Percentiles rank a stretch among this genome's conserved stretches.
Evolutionary conservation across 2,329 filamentous ascomycete genomes (phyloP).

Genomic region (Ophiosphaerella korrae): DNA sequence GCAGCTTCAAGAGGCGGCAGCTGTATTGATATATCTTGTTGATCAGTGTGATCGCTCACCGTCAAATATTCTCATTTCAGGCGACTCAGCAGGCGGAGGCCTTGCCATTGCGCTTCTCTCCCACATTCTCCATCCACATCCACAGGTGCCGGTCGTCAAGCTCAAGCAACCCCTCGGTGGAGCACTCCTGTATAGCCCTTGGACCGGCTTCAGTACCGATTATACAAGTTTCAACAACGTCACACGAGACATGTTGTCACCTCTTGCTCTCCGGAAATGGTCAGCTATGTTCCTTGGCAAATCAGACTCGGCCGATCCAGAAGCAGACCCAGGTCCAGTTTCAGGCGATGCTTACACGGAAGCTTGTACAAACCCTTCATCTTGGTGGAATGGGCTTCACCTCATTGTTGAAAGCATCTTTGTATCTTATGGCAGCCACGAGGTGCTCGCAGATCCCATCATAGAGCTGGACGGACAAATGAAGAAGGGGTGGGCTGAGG

Average conservation of each 20-base stretch:
- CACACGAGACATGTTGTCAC: conserved; percentile 11
- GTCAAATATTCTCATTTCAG: conserved; percentile 16
- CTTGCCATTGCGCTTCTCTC: conserved; percentile 17
- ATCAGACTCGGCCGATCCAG: conserved; percentile 8
- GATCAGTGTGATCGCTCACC: conserved; percentile 10
- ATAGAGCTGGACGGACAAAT: conserved; percentile 9
- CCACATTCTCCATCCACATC: conserved; percentile 30
- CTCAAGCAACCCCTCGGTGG: conserved; percentile 15
- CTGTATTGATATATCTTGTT: conserved; percentile 23
- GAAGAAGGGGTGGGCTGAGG: conserved; percentile 19
- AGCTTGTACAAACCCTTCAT: conserved; percentile 12
- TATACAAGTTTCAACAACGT: conserved; percentile 21
- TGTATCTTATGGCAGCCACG: conserved; percentile 11
- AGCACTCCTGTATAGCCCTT: conserved; percentile 20
- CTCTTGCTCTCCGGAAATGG: conserved; percentile 14
- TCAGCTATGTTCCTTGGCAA: conserved; percentile 22
- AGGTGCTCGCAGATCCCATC: conserved; percentile 20
- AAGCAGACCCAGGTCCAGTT: conserved; percentile 13
- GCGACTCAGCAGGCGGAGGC: conserved; percentile 15
- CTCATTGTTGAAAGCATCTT: conserved; percentile 14
- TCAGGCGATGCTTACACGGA: conserved; percentile 23
- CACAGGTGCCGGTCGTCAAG: conserved; percentile 17
- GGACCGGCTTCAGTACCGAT: conserved; percentile 20
- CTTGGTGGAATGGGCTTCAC: conserved; percentile 16
- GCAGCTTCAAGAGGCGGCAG: conserved; percentile 25